Percentiles rank a stretch among this genome's conserved stretches.
phyloP scores from a whole-genome alignment of 139 green algal genomes.

The Chlamydomonas sp. region DNA sequence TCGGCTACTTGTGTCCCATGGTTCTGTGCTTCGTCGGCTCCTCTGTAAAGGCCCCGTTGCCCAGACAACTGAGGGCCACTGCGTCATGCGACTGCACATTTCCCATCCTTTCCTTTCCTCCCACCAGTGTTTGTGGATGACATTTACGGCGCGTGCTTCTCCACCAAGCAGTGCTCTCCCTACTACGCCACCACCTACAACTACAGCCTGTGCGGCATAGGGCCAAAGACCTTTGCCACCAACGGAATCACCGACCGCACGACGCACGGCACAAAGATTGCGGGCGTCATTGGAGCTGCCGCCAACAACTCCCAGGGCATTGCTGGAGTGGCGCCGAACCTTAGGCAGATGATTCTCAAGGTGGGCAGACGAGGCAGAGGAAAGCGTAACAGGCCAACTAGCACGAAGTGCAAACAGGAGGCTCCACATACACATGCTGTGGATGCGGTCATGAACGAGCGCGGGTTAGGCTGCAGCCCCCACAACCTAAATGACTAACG shows the following conservation, averaged over 20 bases:
- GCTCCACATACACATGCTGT: too few relatives aligned
- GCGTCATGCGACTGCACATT: too few relatives aligned
- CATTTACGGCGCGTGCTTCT: constrained; percentile 21
- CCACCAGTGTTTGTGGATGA: constrained; percentile 18
- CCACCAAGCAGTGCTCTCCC: background rate
- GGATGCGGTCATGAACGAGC: too few relatives aligned
- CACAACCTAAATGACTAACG: too few relatives aligned
- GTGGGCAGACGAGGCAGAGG: background rate
- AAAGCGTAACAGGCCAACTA: background rate
- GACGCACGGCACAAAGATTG: constrained; percentile 30
- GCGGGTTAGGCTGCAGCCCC: too few relatives aligned
- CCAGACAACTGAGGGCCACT: too few relatives aligned
- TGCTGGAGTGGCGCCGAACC: constrained; percentile 14
- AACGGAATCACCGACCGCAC: constrained; percentile 7
- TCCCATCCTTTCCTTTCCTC: background rate
- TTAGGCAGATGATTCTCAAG: constrained; percentile 33
- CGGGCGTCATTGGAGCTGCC: constrained; percentile 14
- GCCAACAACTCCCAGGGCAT: constrained; percentile 16
- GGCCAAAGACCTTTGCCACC: background rate
- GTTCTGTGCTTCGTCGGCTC: too few relatives aligned
- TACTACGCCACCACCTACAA: background rate
- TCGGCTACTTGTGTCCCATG: too few relatives aligned
- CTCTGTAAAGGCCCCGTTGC: too few relatives aligned
- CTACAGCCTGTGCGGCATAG: constrained; percentile 3
- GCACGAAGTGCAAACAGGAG: too few relatives aligned